Evolutionary conservation across 2,329 filamentous ascomycete genomes (phyloP).

Genomic region (Hypoxylon sp.): DNA sequence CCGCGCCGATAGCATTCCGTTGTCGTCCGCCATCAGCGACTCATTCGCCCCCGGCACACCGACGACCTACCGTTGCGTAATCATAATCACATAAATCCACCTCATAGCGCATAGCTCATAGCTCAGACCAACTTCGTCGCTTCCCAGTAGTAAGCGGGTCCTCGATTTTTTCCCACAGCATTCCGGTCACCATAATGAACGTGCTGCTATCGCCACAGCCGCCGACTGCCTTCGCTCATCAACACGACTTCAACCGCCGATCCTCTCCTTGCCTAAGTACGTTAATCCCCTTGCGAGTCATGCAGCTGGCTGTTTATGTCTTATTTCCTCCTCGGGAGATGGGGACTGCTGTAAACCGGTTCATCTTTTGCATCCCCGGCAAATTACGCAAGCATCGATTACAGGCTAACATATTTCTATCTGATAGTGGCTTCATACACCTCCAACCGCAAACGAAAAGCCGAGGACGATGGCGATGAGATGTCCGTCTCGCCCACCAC

Average conservation of each 20-base stretch:
- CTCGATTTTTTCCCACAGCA: constrained; percentile 3
- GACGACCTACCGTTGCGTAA: not conserved
- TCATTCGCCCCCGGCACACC: not conserved
- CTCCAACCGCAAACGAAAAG: constrained; percentile 82
- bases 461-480: constrained; percentile 82
- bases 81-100: not conserved
- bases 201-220: constrained; percentile 71
- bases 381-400: constrained; percentile 1
- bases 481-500: constrained; percentile 90
- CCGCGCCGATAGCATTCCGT: not conserved
- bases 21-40: not conserved
- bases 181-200: constrained; percentile 62
- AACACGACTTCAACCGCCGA: constrained; percentile 66
- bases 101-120: too few species aligned
- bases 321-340: not conserved
- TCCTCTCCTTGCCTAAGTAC: constrained; percentile 68
- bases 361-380: not conserved
- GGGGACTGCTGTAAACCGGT: constrained; percentile 19
- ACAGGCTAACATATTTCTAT: constrained; percentile 20
- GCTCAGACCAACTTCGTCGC: constrained; percentile 1
- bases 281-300: constrained; percentile 47
- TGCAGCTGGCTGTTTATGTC: constrained; percentile 16
- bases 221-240: constrained; percentile 65
- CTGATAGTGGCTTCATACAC: constrained; percentile 61
- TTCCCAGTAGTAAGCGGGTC: not conserved